Evolutionary conservation across 176 grass and related monocot species (phyloP).

Genomic region (Eremochloa ophiuroides): DNA sequence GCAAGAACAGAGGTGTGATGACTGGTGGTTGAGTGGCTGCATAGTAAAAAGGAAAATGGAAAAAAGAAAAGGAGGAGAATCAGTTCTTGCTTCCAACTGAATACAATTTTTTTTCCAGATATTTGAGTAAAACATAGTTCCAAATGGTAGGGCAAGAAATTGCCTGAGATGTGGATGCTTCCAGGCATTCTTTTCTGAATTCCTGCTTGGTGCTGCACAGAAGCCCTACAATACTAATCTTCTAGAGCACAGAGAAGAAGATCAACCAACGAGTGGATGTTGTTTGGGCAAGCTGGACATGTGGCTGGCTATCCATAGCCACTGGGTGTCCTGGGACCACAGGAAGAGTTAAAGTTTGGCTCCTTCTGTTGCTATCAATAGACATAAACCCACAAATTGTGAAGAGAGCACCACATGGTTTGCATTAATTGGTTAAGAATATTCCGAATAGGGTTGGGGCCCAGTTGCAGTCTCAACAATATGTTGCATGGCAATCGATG

Average conservation of each 20-base stretch:
- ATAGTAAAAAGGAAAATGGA: background rate
- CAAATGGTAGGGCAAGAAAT: background rate
- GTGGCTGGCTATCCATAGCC: conserved; percentile 26
- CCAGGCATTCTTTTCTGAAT: conserved; percentile 39
- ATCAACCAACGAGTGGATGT: conserved; percentile 14
- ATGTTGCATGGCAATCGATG: background rate
- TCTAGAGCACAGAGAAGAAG: conserved; percentile 14
- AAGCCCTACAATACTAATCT: conserved; percentile 33
- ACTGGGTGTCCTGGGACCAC: conserved; percentile 23
- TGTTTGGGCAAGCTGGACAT: conserved; percentile 14
- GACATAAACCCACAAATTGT: background rate
- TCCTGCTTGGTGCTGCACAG: conserved; percentile 8
- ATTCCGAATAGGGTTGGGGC: background rate
- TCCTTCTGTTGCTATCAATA: conserved; percentile 13
- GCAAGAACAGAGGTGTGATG: conserved; percentile 25
- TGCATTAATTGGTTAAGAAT: background rate
- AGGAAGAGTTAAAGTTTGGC: conserved; percentile 7
- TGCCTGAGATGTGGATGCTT: conserved; percentile 41
- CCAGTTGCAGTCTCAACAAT: conserved; percentile 7
- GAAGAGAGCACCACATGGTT: background rate
- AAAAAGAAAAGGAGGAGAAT: background rate
- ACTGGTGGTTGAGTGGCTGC: conserved; percentile 25
- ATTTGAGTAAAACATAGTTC: background rate
- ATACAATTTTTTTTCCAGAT: background rate
- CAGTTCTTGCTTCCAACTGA: background rate